A percentile compares a stretch with the other conserved stretches of the same genome.
phyloP scores from a whole-genome alignment of 2,329 filamentous ascomycete genomes.

The Fusarium liriodendri region DNA sequence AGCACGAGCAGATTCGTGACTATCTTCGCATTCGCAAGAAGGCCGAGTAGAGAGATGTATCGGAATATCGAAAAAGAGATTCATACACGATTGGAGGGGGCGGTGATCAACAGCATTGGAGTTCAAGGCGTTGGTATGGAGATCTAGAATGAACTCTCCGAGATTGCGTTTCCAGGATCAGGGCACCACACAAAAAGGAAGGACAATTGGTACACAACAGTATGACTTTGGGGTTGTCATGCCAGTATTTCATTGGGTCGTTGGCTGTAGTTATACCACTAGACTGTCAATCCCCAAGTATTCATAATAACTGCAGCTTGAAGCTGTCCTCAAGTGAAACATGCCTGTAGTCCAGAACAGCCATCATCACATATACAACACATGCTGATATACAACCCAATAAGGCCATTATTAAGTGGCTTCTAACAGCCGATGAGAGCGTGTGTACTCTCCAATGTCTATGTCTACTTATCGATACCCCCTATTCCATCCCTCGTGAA shows the following conservation, averaged over 20 bases:
- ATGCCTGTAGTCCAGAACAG: background rate
- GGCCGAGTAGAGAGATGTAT: constrained; percentile 48
- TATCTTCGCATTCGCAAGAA: constrained; percentile 78
- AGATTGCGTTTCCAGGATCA: background rate
- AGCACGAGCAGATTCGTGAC: constrained; percentile 87
- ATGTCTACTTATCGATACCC: background rate
- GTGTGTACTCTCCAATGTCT: background rate
- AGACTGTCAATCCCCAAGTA: background rate
- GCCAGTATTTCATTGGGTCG: background rate
- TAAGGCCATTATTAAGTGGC: background rate
- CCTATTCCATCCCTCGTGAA: background rate
- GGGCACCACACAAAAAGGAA: background rate
- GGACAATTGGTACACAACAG: background rate
- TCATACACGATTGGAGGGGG: background rate
- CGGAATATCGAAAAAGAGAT: background rate
- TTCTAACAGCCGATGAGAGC: background rate
- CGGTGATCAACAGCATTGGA: constrained; percentile 28
- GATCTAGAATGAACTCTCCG: constrained; percentile 6
- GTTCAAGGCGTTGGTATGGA: constrained; percentile 31
- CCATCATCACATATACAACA: background rate
- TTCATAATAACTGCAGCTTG: background rate
- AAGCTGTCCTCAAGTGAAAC: background rate
- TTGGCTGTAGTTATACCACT: background rate
- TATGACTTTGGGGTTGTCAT: background rate
- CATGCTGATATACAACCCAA: background rate